A percentile compares a stretch with the other conserved stretches of the same genome.
phyloP scores from a whole-genome alignment of 1,284 basidiomycete species.

The Vanrija pseudolonga region DNA sequence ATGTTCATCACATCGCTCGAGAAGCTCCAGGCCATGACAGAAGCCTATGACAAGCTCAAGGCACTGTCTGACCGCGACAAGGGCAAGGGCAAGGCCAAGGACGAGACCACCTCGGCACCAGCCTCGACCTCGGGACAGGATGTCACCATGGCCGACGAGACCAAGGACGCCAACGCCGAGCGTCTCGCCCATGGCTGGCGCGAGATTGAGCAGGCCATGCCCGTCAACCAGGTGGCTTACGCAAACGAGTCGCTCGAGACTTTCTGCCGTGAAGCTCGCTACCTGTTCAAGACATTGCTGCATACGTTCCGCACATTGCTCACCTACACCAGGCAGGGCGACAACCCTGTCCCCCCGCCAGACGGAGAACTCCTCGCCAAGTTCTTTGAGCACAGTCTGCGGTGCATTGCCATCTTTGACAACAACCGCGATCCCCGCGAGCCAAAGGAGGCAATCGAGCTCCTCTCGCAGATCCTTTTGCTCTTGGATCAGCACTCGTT shows the following conservation, averaged over 20 bases:
- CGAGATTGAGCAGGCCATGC: slow-evolving; percentile 73
- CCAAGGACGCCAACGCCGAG: slow-evolving; percentile 25
- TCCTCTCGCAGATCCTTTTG: slow-evolving; percentile 70
- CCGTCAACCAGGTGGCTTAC: slow-evolving; percentile 68
- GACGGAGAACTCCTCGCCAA: slow-evolving; percentile 85
- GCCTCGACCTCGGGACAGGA: slow-evolving; percentile 3
- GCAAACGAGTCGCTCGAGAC: slow-evolving; percentile 71
- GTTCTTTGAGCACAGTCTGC: slow-evolving; percentile 80
- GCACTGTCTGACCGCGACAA: slow-evolving; percentile 39
- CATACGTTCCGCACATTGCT: slow-evolving; percentile 87
- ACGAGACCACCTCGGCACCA: slow-evolving; percentile 12
- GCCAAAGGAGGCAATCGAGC: slow-evolving; percentile 81
- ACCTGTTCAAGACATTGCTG: slow-evolving; percentile 81
- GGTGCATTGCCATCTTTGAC: slow-evolving; percentile 83
- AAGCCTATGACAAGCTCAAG: slow-evolving; percentile 56
- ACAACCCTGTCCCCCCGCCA: slow-evolving; percentile 62
- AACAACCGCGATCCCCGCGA: slow-evolving; percentile 67
- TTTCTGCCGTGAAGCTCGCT: slow-evolving; percentile 71
- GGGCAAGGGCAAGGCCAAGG: slow-evolving; percentile 44
- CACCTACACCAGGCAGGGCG: slow-evolving; percentile 71
- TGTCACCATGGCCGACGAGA: slow-evolving; percentile 16
- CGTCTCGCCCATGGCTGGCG: slow-evolving; percentile 47
- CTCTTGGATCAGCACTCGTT: slow-evolving; percentile 87
- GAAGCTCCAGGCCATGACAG: slow-evolving; percentile 76
- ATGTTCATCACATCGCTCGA: slow-evolving; percentile 84